phyloP scores from a whole-genome alignment of 306 rosid genomes.

The Spatholobus suberectus region DNA sequence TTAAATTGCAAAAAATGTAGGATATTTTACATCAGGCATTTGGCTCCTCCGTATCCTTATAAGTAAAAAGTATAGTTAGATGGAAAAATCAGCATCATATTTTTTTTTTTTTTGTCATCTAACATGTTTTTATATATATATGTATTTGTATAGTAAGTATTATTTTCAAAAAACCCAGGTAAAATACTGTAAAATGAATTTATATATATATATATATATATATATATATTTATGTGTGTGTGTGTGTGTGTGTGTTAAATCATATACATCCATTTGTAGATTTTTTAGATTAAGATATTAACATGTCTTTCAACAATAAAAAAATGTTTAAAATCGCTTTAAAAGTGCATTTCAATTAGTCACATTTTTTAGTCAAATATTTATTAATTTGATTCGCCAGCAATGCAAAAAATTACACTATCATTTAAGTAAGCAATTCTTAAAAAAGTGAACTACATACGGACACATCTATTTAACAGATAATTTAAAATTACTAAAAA shows the following conservation, averaged over 20 bases:
- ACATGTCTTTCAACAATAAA: background rate
- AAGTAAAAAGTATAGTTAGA: background rate
- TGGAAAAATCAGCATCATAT: background rate
- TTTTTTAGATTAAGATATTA: background rate
- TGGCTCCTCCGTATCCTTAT: background rate
- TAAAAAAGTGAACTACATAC: background rate
- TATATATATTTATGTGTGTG: no score
- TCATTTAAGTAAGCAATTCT: background rate
- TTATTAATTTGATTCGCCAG: background rate
- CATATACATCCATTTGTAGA: background rate
- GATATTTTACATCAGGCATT: background rate
- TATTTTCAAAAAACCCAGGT: background rate
- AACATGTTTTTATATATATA: background rate
- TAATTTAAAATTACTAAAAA: background rate
- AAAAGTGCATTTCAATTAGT: background rate
- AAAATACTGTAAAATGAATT: background rate
- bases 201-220: no score
- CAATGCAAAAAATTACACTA: background rate
- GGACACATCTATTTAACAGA: background rate
- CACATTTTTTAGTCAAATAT: background rate
- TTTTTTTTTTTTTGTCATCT: background rate
- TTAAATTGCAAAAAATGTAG: background rate
- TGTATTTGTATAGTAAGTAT: background rate
- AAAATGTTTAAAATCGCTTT: background rate
- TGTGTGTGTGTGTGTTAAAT: no score